Conservation (phyloP, 768 basidiomycete genomes). For the Pleurotus eryngii region DNA sequence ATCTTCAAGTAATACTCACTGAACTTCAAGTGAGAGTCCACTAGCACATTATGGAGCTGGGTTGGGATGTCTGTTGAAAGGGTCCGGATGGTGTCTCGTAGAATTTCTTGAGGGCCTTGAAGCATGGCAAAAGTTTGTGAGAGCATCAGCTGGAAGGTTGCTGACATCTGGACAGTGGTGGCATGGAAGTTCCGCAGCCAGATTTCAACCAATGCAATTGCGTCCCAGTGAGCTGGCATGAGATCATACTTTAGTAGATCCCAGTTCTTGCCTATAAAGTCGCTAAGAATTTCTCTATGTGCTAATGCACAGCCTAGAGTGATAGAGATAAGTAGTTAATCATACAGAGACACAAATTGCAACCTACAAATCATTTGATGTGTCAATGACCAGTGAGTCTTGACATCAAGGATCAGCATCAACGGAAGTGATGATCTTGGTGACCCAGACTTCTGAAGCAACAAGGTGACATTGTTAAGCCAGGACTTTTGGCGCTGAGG, state of each 20-base stretch:
- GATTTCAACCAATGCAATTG: too few relatives aligned
- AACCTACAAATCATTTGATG: slow-evolving; percentile 27
- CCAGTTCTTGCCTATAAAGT: not conserved
- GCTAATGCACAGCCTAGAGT: not conserved
- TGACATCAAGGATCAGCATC: slow-evolving; percentile 28
- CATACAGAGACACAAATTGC: not conserved
- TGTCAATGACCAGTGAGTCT: slow-evolving; percentile 26
- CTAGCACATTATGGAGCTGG: too few relatives aligned
- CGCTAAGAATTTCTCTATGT: not conserved
- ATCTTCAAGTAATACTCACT: slow-evolving; percentile 16
- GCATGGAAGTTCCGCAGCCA: slow-evolving; percentile 17
- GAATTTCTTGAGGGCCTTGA: not conserved
- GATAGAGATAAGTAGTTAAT: not conserved
- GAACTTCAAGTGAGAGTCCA: slow-evolving; percentile 17
- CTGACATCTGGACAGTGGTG: slow-evolving; percentile 14
- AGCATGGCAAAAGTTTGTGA: too few relatives aligned
- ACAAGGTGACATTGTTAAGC: not conserved
- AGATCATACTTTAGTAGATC: too few relatives aligned
- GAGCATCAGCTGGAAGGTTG: not conserved
- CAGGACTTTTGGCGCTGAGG: slow-evolving; percentile 14
- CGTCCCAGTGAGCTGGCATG: too few relatives aligned
- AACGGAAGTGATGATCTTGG: slow-evolving; percentile 5
- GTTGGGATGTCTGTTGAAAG: not conserved
- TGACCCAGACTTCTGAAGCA: not conserved
- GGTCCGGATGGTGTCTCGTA: not conserved